Percentiles rank a stretch among this genome's conserved stretches.
Evolutionary conservation across 768 basidiomycete species (phyloP).

Genomic region (Myochromella boudieri): DNA sequence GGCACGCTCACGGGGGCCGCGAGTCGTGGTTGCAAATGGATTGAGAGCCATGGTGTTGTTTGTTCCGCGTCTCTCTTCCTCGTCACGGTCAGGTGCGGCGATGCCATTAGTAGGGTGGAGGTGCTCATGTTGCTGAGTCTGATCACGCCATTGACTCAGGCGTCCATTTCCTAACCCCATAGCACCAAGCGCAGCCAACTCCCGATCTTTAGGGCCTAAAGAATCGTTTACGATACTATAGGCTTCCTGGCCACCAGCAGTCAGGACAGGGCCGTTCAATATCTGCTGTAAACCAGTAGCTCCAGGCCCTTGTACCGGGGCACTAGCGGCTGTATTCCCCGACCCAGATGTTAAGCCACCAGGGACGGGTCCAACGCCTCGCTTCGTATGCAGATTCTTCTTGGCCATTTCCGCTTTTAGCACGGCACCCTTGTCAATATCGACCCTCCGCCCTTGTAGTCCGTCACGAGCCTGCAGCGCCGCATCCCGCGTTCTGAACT

Average conservation of each 20-base stretch:
- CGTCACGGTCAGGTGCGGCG: conserved; percentile 28
- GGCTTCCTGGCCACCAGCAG: conserved; percentile 25
- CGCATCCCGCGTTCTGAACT: conserved; percentile 85
- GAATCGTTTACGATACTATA: conserved; percentile 22
- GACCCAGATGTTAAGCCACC: conserved; percentile 21
- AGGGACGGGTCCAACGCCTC: conserved; percentile 74
- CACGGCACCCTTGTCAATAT: conserved; percentile 89
- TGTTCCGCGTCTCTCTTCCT: conserved; percentile 46
- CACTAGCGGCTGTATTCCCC: conserved; percentile 23
- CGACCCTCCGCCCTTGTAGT: conserved; percentile 87
- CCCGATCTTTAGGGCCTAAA: conserved; percentile 45
- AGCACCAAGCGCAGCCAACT: conserved; percentile 44
- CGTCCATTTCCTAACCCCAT: conserved; percentile 41
- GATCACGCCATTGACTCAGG: conserved; percentile 39
- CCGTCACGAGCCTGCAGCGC: conserved; percentile 86
- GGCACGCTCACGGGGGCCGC: conserved; percentile 63
- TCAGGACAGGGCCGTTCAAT: conserved; percentile 23
- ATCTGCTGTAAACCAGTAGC: conserved; percentile 18
- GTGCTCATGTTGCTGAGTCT: conserved; percentile 20
- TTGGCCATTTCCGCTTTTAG: conserved; percentile 99
- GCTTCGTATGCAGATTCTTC: conserved; percentile 97
- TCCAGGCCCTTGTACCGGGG: conserved; percentile 17
- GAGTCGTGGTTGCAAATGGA: conserved; percentile 25
- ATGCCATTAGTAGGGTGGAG: conserved; percentile 14
- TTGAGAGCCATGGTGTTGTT: conserved; percentile 41